phyloP scores from a whole-genome alignment of 306 rosid species.

The Datisca glomerata region DNA sequence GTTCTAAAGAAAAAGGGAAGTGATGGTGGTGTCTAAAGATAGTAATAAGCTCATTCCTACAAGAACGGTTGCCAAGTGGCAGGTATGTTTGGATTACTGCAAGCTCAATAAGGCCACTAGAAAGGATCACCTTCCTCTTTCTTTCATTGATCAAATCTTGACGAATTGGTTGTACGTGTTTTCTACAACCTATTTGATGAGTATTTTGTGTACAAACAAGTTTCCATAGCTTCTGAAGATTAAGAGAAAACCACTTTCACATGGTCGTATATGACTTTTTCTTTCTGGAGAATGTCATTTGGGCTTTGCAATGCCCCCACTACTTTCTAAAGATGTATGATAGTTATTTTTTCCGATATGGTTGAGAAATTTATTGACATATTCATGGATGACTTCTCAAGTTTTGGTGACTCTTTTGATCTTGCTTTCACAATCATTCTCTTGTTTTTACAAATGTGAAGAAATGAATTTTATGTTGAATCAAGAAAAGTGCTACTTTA shows the following conservation, averaged over 20 bases:
- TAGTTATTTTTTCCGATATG: no score
- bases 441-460: no score
- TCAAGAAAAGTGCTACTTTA: no score
- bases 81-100: neutral
- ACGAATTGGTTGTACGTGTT: neutral
- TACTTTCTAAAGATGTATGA: no score
- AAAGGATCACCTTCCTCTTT: neutral
- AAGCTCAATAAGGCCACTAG: neutral
- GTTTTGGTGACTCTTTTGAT: neutral
- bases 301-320: no score
- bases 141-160: neutral
- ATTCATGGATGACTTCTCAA: neutral
- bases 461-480: no score
- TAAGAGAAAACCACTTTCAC: neutral
- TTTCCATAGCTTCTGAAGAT: neutral
- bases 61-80: neutral
- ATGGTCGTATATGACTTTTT: no score
- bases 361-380: no score
- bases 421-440: no score
- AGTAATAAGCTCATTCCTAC: neutral
- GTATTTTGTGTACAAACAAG: neutral
- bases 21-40: slow-evolving; percentile 4
- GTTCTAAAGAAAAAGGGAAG: neutral
- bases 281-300: no score
- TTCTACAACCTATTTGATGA: neutral